Evolutionary conservation across 805 yeast genomes (phyloP).

Genomic region (Spathaspora gorwiae): DNA sequence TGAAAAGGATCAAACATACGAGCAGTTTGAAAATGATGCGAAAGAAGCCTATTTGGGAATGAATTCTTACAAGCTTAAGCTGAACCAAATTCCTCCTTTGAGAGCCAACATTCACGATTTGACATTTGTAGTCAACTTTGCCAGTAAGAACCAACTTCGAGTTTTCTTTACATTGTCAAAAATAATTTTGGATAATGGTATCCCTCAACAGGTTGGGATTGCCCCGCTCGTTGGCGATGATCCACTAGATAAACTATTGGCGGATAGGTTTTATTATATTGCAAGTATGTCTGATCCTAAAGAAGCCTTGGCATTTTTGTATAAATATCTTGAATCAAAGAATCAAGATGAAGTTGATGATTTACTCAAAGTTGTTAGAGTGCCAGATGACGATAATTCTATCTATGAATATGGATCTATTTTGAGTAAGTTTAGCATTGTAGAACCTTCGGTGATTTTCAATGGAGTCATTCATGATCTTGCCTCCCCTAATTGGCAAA

Average conservation of each 20-base stretch:
- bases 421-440: constrained; percentile 30
- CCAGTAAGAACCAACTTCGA: constrained; percentile 47
- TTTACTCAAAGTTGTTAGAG: constrained; percentile 15
- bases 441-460: constrained; percentile 51
- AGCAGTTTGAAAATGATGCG: constrained; percentile 37
- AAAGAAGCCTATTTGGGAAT: constrained; percentile 40
- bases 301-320: constrained; percentile 38
- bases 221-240: constrained; percentile 52
- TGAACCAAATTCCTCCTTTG: constrained; percentile 65
- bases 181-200: constrained; percentile 47
- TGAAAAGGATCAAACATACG: constrained; percentile 56
- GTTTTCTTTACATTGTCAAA: constrained; percentile 48
- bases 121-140: constrained; percentile 62
- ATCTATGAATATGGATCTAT: constrained; percentile 16
- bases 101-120: constrained; percentile 72
- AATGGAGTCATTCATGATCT: constrained; percentile 68
- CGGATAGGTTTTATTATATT: constrained; percentile 31
- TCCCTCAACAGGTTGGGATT: constrained; percentile 79
- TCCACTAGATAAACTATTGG: constrained; percentile 22
- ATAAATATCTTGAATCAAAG: constrained; percentile 28
- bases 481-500: constrained; percentile 50
- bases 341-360: constrained; percentile 19
- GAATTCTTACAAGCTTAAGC: constrained; percentile 17
- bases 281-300: constrained; percentile 22
- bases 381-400: constrained; percentile 15